Percentiles rank a stretch among this genome's conserved stretches.
These are phyloP conservation scores for Coniferiporia weirii DNA, from an alignment of 1,284 basidiomycete species.

Conservation along the genomic window DNA sequence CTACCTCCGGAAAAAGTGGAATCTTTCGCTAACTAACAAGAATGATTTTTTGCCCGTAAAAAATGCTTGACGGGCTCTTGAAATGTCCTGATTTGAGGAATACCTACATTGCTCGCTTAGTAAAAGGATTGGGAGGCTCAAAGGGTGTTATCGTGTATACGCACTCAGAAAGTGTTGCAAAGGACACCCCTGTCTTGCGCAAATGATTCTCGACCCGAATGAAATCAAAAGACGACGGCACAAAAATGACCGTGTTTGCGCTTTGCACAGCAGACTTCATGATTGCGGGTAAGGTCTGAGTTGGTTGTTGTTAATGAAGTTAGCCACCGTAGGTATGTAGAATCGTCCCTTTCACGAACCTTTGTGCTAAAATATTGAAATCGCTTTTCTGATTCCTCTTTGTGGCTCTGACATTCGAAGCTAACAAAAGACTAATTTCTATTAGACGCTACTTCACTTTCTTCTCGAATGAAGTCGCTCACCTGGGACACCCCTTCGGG, in stretches of 20 bases:
- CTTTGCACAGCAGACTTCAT: conserved; percentile 91
- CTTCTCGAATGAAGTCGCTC: conserved; percentile 19
- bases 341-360: conserved; percentile 33
- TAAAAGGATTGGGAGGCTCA: neutral
- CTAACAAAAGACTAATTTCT: conserved; percentile 56
- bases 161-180: conserved; percentile 86
- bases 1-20: conserved; percentile 93
- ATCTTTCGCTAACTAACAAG: conserved; percentile 90
- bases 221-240: conserved; percentile 97
- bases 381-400: conserved; percentile 82
- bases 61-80: conserved; percentile 88
- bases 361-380: conserved; percentile 86
- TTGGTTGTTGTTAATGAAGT: neutral
- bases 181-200: conserved; percentile 68
- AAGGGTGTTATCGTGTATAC: conserved; percentile 23
- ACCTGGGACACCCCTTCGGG: conserved; percentile 79
- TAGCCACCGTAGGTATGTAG: neutral
- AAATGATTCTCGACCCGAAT: conserved; percentile 88
- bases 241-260: conserved; percentile 80
- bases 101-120: conserved; percentile 49
- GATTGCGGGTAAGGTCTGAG: conserved; percentile 71
- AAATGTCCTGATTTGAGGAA: conserved; percentile 89
- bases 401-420: conserved; percentile 70
- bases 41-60: conserved; percentile 86
- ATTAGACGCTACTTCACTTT: neutral